These are phyloP conservation scores for Zoysia japonica DNA, from an alignment of 176 grass and related monocot genomes.

Conservation along the genomic window DNA sequence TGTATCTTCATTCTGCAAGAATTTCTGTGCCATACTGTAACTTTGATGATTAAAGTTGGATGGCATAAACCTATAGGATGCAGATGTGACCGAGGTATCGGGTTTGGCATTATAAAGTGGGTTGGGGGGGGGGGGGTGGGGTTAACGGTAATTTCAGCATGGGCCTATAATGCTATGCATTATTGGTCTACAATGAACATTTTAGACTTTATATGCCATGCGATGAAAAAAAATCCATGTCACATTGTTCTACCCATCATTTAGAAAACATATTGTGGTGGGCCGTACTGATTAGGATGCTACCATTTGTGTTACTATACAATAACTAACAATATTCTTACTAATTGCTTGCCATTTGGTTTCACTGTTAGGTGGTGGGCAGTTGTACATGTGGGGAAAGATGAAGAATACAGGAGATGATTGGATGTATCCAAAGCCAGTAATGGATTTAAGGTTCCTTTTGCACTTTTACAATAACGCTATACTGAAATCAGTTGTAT, in stretches of 20 bases:
- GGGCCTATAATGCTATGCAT: background rate
- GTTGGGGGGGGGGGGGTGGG: no score
- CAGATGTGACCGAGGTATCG: background rate
- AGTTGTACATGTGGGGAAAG: constrained; percentile 99
- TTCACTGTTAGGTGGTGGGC: constrained; percentile 68
- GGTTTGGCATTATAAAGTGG: background rate
- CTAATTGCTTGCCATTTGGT: constrained; percentile 17
- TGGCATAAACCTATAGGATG: constrained; percentile 14
- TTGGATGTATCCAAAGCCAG: constrained; percentile 98
- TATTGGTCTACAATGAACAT: background rate
- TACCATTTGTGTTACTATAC: constrained; percentile 11
- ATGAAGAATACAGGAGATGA: constrained; percentile 93
- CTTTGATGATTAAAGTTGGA: constrained; percentile 12
- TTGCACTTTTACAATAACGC: constrained; percentile 6
- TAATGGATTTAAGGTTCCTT: constrained; percentile 92
- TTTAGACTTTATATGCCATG: background rate
- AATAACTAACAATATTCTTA: background rate
- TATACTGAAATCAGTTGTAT: constrained; percentile 19
- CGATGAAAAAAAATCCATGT: background rate
- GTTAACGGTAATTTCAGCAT: background rate
- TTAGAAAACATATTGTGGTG: constrained; percentile 7
- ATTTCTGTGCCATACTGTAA: background rate
- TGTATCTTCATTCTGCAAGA: background rate
- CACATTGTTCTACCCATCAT: constrained; percentile 2
- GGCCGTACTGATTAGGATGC: no score